phyloP scores from a whole-genome alignment of 176 grass and related monocot species.

The Oryza meyeriana region DNA sequence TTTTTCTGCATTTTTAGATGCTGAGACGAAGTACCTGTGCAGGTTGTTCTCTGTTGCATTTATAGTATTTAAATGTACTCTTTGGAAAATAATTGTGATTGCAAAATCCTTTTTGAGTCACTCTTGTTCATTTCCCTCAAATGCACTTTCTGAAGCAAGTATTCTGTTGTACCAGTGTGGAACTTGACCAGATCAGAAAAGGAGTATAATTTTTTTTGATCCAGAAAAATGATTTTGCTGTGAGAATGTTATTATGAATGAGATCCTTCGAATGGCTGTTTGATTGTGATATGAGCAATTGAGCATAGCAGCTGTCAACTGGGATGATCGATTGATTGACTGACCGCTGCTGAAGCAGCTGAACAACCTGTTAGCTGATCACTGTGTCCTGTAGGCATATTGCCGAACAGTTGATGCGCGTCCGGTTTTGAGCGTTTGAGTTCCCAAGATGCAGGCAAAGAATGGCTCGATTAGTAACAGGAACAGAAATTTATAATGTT shows the following conservation, averaged over 20 bases:
- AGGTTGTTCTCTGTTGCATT: constrained; percentile 7
- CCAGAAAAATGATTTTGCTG: background rate
- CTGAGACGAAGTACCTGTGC: background rate
- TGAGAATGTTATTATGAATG: background rate
- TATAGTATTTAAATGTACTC: background rate
- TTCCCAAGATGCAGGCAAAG: too few relatives aligned
- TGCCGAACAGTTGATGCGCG: too few relatives aligned
- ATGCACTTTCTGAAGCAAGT: background rate
- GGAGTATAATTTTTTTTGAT: background rate
- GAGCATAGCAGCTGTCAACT: background rate
- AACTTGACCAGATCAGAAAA: background rate
- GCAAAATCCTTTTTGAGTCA: background rate
- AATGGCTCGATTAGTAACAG: too few relatives aligned
- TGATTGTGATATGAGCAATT: too few relatives aligned
- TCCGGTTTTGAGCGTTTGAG: too few relatives aligned
- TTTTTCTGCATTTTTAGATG: constrained; percentile 21
- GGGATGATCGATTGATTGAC: background rate
- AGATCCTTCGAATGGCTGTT: background rate
- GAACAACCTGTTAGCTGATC: background rate
- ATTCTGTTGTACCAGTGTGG: background rate
- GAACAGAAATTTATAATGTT: too few relatives aligned
- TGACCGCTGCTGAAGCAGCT: background rate
- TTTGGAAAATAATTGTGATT: background rate
- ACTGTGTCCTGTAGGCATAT: too few relatives aligned
- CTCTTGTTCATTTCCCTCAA: background rate